Evolutionary conservation across 2,329 filamentous ascomycete genomes (phyloP), one percentile per base, ranked within the genome.

Genomic region (Fusarium liriodendri): DNA sequence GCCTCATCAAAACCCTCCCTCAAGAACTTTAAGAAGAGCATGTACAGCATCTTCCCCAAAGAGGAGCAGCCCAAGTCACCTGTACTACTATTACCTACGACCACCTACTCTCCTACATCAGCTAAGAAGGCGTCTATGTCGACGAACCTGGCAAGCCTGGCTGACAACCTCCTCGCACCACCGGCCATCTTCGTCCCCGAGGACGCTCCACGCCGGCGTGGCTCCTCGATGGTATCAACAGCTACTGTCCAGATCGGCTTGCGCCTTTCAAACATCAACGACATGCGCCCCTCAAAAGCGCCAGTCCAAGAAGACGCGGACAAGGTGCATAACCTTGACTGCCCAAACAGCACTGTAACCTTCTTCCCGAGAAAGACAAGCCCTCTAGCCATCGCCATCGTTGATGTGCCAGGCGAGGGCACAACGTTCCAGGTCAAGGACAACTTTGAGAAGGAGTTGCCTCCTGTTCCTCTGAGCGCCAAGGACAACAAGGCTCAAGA

Each of bases 201-300:
- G 47, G 81, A 80, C 6, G 78, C 80, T 16, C 84, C 86, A n/a
- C 88, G 89, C 77, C 83, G 84, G 20, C 87, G 91, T 52, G 86
- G 90, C 67, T 91, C 90, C 6, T 94, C 92, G 1, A 85, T 90
- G 47, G 86, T 85, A 18, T 93, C 92, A 52, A 89, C 89, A 11
- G 91, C 91, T 27, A 94, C 91, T 0, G 91, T 94, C 13, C 91
- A 93, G 78, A 94, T 94, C 61, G 92, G 92, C 2, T 84, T 94
- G 18, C 88, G 92, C 13, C 85, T 94, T 64, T 94, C 92, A 29
- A 90, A 87, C 63, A 86, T 88, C 35, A 83, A 87, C 16, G 87
- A 89, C 71, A 85, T 89, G 70, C 81, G 83, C 1, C 83, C 74
- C 9, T 50, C 76, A 20, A 75, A 74, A 11, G 70, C 79, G 4